Evolutionary conservation across 768 basidiomycete species (phyloP).

Genomic region (Suillus decipiens): DNA sequence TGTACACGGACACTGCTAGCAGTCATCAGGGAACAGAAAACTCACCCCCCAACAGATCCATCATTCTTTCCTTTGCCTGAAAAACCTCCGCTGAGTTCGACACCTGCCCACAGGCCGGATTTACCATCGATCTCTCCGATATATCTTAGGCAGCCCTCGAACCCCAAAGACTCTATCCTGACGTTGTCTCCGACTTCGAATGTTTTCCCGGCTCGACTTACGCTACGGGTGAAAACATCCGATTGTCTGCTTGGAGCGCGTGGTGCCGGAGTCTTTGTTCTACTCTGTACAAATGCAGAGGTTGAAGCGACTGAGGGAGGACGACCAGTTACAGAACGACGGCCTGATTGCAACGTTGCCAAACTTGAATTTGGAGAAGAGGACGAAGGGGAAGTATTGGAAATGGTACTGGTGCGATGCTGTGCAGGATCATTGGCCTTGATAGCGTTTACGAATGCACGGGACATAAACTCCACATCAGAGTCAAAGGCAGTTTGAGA

Average conservation of each 20-base stretch:
- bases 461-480: constrained; percentile 61
- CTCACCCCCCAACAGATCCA: constrained; percentile 87
- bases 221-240: constrained; percentile 51
- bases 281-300: constrained; percentile 41
- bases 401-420: constrained; percentile 51
- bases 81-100: constrained; percentile 86
- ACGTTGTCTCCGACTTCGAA: constrained; percentile 83
- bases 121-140: constrained; percentile 89
- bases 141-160: constrained; percentile 81
- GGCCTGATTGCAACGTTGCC: constrained; percentile 42
- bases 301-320: constrained; percentile 66
- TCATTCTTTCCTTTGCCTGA: constrained; percentile 94
- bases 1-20: background rate
- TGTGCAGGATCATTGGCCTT: constrained; percentile 78
- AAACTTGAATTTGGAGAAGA: constrained; percentile 48
- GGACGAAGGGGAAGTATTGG: constrained; percentile 42
- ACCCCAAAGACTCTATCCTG: constrained; percentile 83
- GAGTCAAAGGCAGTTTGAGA: constrained; percentile 33
- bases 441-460: constrained; percentile 79
- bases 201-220: constrained; percentile 44
- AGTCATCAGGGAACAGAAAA: constrained; percentile 15
- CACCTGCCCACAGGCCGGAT: constrained; percentile 89
- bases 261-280: constrained; percentile 55
- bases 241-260: constrained; percentile 71
- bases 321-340: constrained; percentile 52